These are phyloP conservation scores for Eudorina sp. DNA, from an alignment of 139 green algal species.

Conservation along the genomic window DNA sequence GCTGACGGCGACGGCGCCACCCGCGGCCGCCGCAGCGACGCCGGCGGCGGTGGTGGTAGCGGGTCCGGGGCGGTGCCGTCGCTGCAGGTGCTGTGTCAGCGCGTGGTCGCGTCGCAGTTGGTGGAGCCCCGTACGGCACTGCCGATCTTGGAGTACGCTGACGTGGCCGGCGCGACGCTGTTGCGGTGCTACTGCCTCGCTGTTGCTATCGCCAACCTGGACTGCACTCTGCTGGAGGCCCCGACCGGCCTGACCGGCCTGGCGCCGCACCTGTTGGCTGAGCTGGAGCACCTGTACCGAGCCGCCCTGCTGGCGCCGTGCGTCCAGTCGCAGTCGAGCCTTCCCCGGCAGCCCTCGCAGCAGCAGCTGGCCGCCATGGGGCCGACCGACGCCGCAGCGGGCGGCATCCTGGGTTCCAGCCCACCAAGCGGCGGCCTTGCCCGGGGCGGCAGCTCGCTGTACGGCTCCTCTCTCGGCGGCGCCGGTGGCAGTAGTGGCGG, in stretches of 20 bases:
- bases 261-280: constrained; percentile 67
- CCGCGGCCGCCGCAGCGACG: background rate
- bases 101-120: constrained; percentile 72
- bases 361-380: background rate
- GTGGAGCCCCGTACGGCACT: constrained; percentile 83
- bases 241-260: constrained; percentile 59
- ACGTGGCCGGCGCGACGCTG: constrained; percentile 73
- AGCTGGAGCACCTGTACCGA: constrained; percentile 71
- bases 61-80: constrained; percentile 30
- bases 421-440: background rate
- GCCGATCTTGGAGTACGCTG: constrained; percentile 86
- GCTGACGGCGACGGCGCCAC: background rate
- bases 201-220: constrained; percentile 82
- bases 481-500: background rate
- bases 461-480: constrained; percentile 8
- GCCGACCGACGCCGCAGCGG: background rate
- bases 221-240: constrained; percentile 77
- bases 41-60: background rate
- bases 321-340: background rate
- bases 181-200: constrained; percentile 81
- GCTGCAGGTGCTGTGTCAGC: constrained; percentile 85
- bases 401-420: background rate
- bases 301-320: constrained; percentile 34
- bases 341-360: background rate
- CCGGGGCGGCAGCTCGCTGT: background rate